Percentiles rank a stretch among this genome's conserved stretches.
phyloP scores from a whole-genome alignment of 768 basidiomycete species.

The Trametes punicea region DNA sequence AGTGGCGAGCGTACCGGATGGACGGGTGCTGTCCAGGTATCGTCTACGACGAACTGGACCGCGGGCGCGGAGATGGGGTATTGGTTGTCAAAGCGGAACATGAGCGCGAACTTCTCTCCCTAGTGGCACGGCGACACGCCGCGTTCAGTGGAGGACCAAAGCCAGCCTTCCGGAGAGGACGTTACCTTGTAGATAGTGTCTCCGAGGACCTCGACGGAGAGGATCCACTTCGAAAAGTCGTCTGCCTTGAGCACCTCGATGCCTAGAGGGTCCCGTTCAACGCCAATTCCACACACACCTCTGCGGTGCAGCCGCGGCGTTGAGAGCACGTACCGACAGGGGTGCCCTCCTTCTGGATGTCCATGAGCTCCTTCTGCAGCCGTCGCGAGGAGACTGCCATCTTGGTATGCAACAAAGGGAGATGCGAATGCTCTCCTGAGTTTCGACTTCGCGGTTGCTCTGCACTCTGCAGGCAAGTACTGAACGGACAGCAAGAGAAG shows the following conservation, averaged over 20 bases:
- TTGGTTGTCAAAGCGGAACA: slow-evolving; percentile 76
- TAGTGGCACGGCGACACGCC: slow-evolving; percentile 29
- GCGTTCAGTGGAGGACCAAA: too few relatives aligned
- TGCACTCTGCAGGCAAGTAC: too few relatives aligned
- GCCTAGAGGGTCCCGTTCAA: slow-evolving; percentile 43
- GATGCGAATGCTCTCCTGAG: too few relatives aligned
- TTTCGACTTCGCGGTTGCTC: background rate
- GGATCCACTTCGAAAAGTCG: slow-evolving; percentile 73
- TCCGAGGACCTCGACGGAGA: slow-evolving; percentile 81
- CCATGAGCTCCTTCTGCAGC: slow-evolving; percentile 67
- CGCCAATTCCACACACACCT: too few relatives aligned
- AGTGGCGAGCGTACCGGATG: slow-evolving; percentile 61
- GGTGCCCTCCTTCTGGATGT: slow-evolving; percentile 63
- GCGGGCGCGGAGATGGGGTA: slow-evolving; percentile 89
- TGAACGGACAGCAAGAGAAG: too few relatives aligned
- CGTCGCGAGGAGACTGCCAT: slow-evolving; percentile 37
- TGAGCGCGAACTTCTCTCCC: slow-evolving; percentile 75
- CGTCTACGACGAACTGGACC: slow-evolving; percentile 77
- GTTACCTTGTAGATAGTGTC: slow-evolving; percentile 75
- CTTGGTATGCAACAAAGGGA: too few relatives aligned
- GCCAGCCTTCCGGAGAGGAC: too few relatives aligned
- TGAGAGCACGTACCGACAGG: slow-evolving; percentile 54
- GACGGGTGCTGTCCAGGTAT: slow-evolving; percentile 61
- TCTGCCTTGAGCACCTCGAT: slow-evolving; percentile 73
- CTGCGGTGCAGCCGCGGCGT: too few relatives aligned